These are phyloP conservation scores for Beauveria medogensis DNA, from an alignment of 2,329 filamentous ascomycete genomes.

Conservation along the genomic window DNA sequence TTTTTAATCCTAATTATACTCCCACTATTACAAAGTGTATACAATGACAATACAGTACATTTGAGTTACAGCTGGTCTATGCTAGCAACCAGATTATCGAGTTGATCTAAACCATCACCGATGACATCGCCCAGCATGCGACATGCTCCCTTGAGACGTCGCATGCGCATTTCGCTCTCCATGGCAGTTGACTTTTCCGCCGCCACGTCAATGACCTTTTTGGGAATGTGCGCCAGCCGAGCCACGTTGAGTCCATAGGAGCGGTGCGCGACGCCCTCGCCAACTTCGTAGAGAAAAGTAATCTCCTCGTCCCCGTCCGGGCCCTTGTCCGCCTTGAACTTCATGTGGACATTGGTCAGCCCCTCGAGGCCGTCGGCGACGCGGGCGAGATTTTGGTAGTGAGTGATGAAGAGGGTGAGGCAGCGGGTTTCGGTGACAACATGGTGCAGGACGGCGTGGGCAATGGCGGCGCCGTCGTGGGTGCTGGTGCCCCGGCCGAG, in stretches of 20 bases:
- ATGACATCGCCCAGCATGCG: slow-evolving; percentile 36
- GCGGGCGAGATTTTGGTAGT: slow-evolving; percentile 78
- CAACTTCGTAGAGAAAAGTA: slow-evolving; percentile 90
- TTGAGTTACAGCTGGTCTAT: slow-evolving; percentile 49
- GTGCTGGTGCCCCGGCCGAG: slow-evolving; percentile 88
- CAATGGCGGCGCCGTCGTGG: slow-evolving; percentile 93
- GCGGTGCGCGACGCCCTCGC: slow-evolving; percentile 82
- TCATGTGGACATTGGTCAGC: slow-evolving; percentile 91
- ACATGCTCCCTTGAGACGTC: slow-evolving; percentile 47
- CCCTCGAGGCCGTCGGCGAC: slow-evolving; percentile 61
- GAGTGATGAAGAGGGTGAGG: slow-evolving; percentile 91
- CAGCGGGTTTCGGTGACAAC: slow-evolving; percentile 67
- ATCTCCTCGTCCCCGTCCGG: slow-evolving; percentile 61
- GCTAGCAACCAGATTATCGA: slow-evolving; percentile 45
- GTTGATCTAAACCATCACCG: slow-evolving; percentile 28
- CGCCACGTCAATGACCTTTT: slow-evolving; percentile 68
- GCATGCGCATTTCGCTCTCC: slow-evolving; percentile 62
- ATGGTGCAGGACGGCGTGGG: slow-evolving; percentile 80
- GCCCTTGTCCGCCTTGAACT: slow-evolving; percentile 50
- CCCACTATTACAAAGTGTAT: slow-evolving; percentile 6
- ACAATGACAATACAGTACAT: slow-evolving; percentile 5
- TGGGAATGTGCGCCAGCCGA: slow-evolving; percentile 71
- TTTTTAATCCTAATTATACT: neutral
- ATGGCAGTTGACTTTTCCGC: slow-evolving; percentile 71
- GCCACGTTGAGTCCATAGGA: slow-evolving; percentile 95